These are phyloP conservation scores for Rosellinia necatrix DNA, from an alignment of 2,329 filamentous ascomycete genomes.

Conservation along the genomic window DNA sequence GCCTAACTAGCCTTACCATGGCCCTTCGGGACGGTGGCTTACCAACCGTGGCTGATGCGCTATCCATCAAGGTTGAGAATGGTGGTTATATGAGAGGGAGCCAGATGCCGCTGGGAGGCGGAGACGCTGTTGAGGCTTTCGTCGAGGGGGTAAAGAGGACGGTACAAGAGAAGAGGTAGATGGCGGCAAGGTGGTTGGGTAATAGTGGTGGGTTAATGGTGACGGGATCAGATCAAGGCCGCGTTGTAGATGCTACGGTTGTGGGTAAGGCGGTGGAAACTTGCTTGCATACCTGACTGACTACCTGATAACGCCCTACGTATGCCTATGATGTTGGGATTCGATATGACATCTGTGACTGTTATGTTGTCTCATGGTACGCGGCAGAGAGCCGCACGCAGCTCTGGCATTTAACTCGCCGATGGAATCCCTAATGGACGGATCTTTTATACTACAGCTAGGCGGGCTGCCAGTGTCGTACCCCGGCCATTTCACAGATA, in stretches of 20 bases:
- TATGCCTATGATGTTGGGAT: too few species aligned
- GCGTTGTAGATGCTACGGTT: not conserved
- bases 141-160: slow-evolving; percentile 84
- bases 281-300: not conserved
- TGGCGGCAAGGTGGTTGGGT: not conserved
- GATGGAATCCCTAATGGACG: too few species aligned
- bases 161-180: slow-evolving; percentile 61
- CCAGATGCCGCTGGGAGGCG: slow-evolving; percentile 83
- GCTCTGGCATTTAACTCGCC: too few species aligned
- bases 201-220: too few species aligned
- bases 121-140: slow-evolving; percentile 88
- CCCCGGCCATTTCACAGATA: too few species aligned
- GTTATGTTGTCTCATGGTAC: too few species aligned
- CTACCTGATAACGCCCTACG: not conserved
- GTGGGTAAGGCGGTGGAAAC: not conserved
- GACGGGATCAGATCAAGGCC: not conserved
- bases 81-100: slow-evolving; percentile 80
- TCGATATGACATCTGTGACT: too few species aligned
- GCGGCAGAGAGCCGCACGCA: too few species aligned
- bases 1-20: slow-evolving; percentile 80
- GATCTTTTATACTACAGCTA: too few species aligned
- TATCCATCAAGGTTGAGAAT: slow-evolving; percentile 80
- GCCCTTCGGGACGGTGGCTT: slow-evolving; percentile 89
- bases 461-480: too few species aligned
- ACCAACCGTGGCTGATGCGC: slow-evolving; percentile 84